Evolutionary conservation across 805 yeast genomes (phyloP), one percentile per base, ranked within the genome.

Genomic region (Yarrowia deformans): DNA sequence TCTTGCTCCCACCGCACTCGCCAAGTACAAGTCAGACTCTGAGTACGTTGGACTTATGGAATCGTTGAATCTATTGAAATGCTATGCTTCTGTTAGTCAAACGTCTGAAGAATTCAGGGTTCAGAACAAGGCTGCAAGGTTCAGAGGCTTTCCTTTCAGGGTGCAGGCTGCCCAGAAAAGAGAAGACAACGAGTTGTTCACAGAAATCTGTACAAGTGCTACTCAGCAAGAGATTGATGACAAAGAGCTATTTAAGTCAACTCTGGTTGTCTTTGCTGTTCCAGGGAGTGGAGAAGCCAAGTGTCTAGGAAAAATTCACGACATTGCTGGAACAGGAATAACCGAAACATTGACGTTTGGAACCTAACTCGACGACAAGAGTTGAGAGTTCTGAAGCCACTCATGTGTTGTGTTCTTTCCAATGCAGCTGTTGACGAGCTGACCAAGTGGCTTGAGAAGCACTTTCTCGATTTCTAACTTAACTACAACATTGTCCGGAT

Each of bases 401-500:
- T 54, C 60, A 39, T 54, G 60, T 54, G 39, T 18, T 54, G 60
- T 39, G 60, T 45, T 3, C 60, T 45, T 14, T 54, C 60, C 19
- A 54, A 54, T 23, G 60, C 60, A 6, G 60, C 60, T 1, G 60
- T 54, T 19, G 60, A 54, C 29, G 60, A 54, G 45, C 45, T 54
- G 19, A 54, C 60, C 14, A 54, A 54, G 8, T 45, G 60, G 12
- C 45, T 54, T 2, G 45, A 54, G 19, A 19, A 9, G 13, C 60
- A 54, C 23, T 19, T 54, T 9, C 13, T 19, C 6, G 39, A 18
- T 3, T 3, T 2, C 10, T 1, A 39, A 14, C 60, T 37, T 5
- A 14, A 54, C 19, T 39, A 39, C 45, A 39, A 54, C 9, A 54
- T 54, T 39, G 0, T 14, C 1, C 34, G 60, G 1, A 9, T 54